A percentile compares a stretch with the other conserved stretches of the same genome.
Conservation (phyloP, 192 early-diverging fungal species). For the Haplosporangium gracile region DNA sequence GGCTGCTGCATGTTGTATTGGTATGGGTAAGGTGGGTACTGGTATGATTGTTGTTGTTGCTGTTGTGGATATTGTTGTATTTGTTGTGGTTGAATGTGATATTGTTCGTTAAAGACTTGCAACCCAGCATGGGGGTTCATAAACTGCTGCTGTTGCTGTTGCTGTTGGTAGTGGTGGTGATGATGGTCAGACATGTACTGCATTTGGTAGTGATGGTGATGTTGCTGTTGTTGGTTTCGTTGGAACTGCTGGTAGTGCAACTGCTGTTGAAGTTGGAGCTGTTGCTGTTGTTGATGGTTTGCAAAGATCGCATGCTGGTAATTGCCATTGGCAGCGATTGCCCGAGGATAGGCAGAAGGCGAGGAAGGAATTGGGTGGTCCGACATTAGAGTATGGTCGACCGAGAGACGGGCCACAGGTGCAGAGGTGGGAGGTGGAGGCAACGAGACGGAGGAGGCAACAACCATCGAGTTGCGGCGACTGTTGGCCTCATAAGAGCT, state of each 20-base stretch:
- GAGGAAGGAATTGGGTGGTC: background rate
- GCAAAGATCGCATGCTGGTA: background rate
- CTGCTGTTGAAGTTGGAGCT: constrained; percentile 15
- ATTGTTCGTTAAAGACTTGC: background rate
- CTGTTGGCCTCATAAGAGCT: background rate
- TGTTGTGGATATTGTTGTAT: background rate
- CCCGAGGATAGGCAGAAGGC: background rate
- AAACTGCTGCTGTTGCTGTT: constrained; percentile 21
- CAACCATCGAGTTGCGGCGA: background rate
- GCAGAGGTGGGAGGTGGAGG: background rate
- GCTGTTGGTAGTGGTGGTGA: background rate
- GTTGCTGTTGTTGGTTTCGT: constrained; percentile 20
- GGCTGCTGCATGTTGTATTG: constrained; percentile 15
- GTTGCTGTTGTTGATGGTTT: constrained; percentile 17
- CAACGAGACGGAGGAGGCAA: background rate
- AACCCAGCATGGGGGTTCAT: constrained; percentile 14
- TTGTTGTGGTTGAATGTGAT: background rate
- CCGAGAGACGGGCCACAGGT: background rate
- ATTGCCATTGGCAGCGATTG: background rate
- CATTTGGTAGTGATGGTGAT: constrained; percentile 8
- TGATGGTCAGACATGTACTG: constrained; percentile 7
- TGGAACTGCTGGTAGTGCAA: constrained; percentile 20
- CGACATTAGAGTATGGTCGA: constrained; percentile 9
- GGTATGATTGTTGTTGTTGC: background rate
- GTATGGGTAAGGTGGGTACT: constrained; percentile 5